Evolutionary conservation across 768 basidiomycete genomes (phyloP), one percentile per base, ranked within the genome.

Genomic region (Sistotremastrum niveocremeum): DNA sequence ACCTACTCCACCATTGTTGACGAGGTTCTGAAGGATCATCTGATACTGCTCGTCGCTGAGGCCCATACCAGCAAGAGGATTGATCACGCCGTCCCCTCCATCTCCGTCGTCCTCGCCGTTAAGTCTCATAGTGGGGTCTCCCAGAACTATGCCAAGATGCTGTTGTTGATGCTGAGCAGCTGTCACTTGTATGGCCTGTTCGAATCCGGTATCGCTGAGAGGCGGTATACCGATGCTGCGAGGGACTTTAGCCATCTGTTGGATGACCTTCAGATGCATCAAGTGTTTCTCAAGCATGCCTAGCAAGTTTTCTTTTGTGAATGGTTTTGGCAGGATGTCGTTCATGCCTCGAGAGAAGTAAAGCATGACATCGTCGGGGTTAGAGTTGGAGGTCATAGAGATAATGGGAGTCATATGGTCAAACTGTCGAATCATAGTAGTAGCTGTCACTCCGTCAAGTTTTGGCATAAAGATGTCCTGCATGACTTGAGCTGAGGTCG

Each of bases 401-500:
- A 98, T 95, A 60, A 98, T 97, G 4, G 94, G 94, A 37, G 93
- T 95, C 68, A 81, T 83, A 48, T 80, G 78, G 65, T 97, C 91
- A 59, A 97, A 98, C 65, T 91, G 87, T 11, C 94, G 74, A 54
- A 98, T 95, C 55, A 97, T 62, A 47, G 81, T 88, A 35, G 94
- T 97, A 7, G 94, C 94, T 3, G 82, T 81, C 30, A 91, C 79
- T 31, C 90, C 89, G 51, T 90, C 81, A 54, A 87, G 66, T 59
- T 84, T 83, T 2, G 84, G 81, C 84, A 97, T 94, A 49, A 95
- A 87, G 50, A 98, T 95, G 56, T 97, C 94, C 88, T 90, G 53
- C 8, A 20, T 3, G 29, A 47, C 30, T 28, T 5, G 20, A 39
- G 20, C 5, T 20, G 12, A 6, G 28, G 7, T 6, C 3, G 6